Evolutionary conservation across 148 eudicot species (phyloP), one percentile per base, ranked within the genome.

Genomic region (Vaccinium vitisidaea): DNA sequence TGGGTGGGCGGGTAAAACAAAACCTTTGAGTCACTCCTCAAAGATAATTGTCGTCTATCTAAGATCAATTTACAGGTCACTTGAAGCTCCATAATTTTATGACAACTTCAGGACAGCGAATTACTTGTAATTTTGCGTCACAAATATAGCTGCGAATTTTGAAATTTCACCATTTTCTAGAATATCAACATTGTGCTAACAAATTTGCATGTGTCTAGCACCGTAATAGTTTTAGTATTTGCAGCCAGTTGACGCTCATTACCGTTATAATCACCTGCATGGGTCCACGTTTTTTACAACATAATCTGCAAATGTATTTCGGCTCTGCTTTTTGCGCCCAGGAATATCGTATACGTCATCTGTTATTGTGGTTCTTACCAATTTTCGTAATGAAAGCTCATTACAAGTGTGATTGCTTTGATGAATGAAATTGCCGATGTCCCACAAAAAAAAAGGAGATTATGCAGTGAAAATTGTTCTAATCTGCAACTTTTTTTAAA

Each of bases 141-240:
- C 27, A 71, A 11, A 63, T 53, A 84, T n/a, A 25, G 69, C 80
- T 39, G 55, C 27, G 71, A 39, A 73, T n/a, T 65, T n/a, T 43
- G 8, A 9, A 5, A 32, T 2, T 61, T 23, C 9, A 59, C 16
- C 5, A 61, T 18, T 30, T 58, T 46, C 39, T 18, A n/a, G 36
- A 16, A 78, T 16, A 21, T 52, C n/a, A 25, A 70, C 10, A 3
- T 52, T 48, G 36, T 13, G 25, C 46, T 53, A 25, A 65, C 5
- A 12, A 27, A 11, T 53, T 27, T n/a, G 14, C 36, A 59, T 61
- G 55, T 21, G 58, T 83, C 84, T 52, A 36, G 49, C 61, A 50
- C 25, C 36, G 63, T 54, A 36, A 83, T 50, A 82, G 30, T 25
- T 15, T 25, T 15, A 27, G 23, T 6, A 21, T 12, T 48, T 12